These are phyloP conservation scores for Bryum argenteum DNA, from an alignment of 225 moss, liverwort and hornwort genomes.

Conservation along the genomic window DNA sequence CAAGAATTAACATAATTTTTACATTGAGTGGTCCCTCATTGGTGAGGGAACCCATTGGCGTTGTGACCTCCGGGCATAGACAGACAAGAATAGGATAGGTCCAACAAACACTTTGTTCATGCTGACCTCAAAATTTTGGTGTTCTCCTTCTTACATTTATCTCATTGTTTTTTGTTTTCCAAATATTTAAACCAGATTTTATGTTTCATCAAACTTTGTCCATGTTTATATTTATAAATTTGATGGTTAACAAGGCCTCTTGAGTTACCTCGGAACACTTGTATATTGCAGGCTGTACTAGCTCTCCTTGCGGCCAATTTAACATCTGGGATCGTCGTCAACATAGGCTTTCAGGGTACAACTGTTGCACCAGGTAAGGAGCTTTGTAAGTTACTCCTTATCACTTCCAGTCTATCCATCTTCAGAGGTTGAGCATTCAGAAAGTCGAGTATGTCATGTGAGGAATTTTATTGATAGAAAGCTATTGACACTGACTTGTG, in stretches of 20 bases:
- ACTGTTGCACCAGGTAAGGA: slow-evolving; percentile 61
- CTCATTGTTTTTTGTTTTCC: too few species aligned
- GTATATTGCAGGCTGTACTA: slow-evolving; percentile 48
- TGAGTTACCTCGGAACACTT: slow-evolving; percentile 4
- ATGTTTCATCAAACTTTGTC: too few species aligned
- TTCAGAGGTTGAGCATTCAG: slow-evolving; percentile 2
- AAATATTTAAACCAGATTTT: too few species aligned
- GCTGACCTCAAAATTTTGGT: too few species aligned
- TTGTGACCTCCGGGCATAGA: too few species aligned
- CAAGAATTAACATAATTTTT: too few species aligned
- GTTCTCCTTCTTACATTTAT: too few species aligned
- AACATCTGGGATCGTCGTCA: slow-evolving; percentile 65
- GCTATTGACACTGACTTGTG: slow-evolving; percentile 23
- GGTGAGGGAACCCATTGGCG: too few species aligned
- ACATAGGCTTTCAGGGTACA: slow-evolving; percentile 63
- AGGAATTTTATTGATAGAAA: background rate
- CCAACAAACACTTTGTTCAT: too few species aligned
- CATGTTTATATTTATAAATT: slow-evolving; percentile 5
- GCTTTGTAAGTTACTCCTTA: background rate
- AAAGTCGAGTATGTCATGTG: background rate
- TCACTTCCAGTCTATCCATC: background rate
- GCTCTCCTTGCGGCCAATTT: slow-evolving; percentile 60
- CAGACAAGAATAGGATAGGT: too few species aligned
- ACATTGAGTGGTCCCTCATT: too few species aligned
- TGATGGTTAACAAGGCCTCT: background rate